These are phyloP conservation scores for Mycosphaerella sp. DNA, from an alignment of 2,329 filamentous ascomycete species.

Conservation along the genomic window DNA sequence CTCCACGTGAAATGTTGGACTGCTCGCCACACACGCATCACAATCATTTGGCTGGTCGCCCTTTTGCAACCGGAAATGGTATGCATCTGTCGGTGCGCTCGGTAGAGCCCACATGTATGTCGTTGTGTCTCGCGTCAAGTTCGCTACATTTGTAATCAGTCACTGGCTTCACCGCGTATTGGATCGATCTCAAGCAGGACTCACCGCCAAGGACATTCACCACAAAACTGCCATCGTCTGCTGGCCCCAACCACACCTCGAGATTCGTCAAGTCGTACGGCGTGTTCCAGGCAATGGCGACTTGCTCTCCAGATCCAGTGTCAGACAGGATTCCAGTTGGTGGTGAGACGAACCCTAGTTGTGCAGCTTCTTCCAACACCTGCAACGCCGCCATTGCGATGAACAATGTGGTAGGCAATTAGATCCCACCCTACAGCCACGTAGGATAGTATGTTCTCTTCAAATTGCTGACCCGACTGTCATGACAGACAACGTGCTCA, in stretches of 20 bases:
- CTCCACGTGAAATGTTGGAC: conserved; percentile 2
- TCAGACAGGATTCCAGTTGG: not conserved
- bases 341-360: conserved; percentile 11
- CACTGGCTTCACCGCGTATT: too few relatives aligned
- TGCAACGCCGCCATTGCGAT: conserved; percentile 10
- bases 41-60: conserved; percentile 10
- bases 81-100: not conserved
- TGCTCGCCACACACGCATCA: conserved; percentile 8
- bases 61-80: conserved; percentile 13
- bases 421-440: not conserved
- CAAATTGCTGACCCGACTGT: not conserved
- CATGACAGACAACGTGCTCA: not conserved
- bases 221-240: conserved; percentile 13
- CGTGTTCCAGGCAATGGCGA: conserved; percentile 17
- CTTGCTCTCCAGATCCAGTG: not conserved
- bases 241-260: conserved; percentile 13
- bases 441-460: not conserved
- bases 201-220: conserved; percentile 14
- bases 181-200: not conserved
- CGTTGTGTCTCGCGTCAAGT: conserved; percentile 5
- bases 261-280: conserved; percentile 15
- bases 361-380: conserved; percentile 9
- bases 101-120: conserved; percentile 8
- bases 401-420: not conserved
- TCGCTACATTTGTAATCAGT: conserved; percentile 3